A percentile compares a stretch with the other conserved stretches of the same genome.
These are phyloP conservation scores for Rhynchosporium graminicola DNA, from an alignment of 2,329 filamentous ascomycete species.

Conservation along the genomic window DNA sequence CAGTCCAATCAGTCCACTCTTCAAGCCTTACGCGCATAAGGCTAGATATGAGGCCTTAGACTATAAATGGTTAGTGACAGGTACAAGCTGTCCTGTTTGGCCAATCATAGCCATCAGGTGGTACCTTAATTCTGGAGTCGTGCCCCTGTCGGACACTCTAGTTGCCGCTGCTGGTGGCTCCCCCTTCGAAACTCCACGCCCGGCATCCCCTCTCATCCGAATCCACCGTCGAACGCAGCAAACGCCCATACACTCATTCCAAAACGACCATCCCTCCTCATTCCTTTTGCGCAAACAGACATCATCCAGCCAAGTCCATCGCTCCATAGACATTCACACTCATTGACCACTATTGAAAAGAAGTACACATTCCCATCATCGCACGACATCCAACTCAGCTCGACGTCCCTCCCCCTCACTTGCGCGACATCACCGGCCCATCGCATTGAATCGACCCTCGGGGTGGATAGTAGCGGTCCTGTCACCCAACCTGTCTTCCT, in stretches of 20 bases:
- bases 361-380: not conserved
- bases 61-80: slow-evolving; percentile 3
- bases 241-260: slow-evolving; percentile 13
- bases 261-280: slow-evolving; percentile 5
- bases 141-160: slow-evolving; percentile 3
- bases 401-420: not conserved
- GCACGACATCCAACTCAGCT: not conserved
- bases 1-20: not conserved
- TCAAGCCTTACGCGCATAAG: slow-evolving; percentile 4
- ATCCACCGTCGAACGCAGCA: slow-evolving; percentile 7
- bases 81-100: not conserved
- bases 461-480: slow-evolving; percentile 11
- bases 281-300: slow-evolving; percentile 8
- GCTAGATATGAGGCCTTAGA: slow-evolving; percentile 4
- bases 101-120: slow-evolving; percentile 7
- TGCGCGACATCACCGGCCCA: not conserved
- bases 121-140: slow-evolving; percentile 3
- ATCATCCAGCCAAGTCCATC: not conserved
- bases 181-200: not conserved
- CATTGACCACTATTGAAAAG: not conserved
- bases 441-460: slow-evolving; percentile 10
- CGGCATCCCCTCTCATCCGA: slow-evolving; percentile 9
- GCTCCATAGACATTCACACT: not conserved
- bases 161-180: not conserved
- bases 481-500: slow-evolving; percentile 21